phyloP scores from a whole-genome alignment of 768 basidiomycete species.

The Naganishia friedmannii region DNA sequence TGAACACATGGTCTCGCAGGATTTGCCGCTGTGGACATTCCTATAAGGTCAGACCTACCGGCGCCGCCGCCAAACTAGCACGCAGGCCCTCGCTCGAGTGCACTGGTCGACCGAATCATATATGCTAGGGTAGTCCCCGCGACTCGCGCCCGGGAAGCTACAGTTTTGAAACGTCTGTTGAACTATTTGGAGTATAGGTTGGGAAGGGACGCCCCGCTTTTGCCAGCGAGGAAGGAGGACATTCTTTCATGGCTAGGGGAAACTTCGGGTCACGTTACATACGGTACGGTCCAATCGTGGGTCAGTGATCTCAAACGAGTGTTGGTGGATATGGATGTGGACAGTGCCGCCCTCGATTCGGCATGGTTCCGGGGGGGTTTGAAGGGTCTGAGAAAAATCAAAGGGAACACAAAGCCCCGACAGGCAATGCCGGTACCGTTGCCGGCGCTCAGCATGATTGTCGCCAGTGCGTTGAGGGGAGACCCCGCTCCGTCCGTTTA shows the following conservation, averaged over 20 bases:
- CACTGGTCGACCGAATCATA: not conserved
- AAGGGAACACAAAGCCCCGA: not conserved
- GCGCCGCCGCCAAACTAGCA: not conserved
- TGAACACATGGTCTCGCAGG: not conserved
- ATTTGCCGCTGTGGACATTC: not conserved
- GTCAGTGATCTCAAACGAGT: not conserved
- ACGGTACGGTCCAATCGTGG: not conserved
- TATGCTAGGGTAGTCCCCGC: not conserved
- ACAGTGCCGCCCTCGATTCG: not conserved
- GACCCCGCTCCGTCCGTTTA: not conserved
- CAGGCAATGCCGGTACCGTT: not conserved
- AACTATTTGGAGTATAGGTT: not conserved
- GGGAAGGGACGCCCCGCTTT: not conserved
- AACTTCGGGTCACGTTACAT: not conserved
- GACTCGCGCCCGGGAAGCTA: not conserved
- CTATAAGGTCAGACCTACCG: not conserved
- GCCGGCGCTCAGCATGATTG: not conserved
- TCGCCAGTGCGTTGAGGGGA: not conserved
- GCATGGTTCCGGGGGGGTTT: not conserved
- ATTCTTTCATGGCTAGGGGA: not conserved
- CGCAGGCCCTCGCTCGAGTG: not conserved
- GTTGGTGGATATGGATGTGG: not conserved
- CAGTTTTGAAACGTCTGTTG: not conserved
- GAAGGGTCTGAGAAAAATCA: not conserved
- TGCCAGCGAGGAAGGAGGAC: not conserved